Evolutionary conservation across 306 rosid genomes (phyloP), one percentile per base, ranked within the genome.

Genomic region (Medicago arabica): DNA sequence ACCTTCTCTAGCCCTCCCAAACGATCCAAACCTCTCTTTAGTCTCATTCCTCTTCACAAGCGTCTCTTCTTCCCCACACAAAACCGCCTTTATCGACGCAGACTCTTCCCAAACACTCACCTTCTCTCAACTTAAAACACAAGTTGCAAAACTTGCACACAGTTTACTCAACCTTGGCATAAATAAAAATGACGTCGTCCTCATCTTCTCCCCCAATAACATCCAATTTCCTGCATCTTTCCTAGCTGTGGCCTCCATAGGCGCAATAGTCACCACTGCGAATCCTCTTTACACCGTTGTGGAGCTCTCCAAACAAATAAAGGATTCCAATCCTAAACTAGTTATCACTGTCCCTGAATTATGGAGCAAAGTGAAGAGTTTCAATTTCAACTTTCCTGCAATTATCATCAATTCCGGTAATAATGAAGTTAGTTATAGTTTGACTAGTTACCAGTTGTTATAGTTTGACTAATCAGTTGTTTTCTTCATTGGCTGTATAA

Each of bases 291-390:
- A 83, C 86, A 89, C 96, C 0, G 84, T 85, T 9, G 10, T 66
- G 0, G 98, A 93, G 74, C 75, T 93, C 69, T 75, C 89, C n/a
- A 86, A 79, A 46, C 97, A 93, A 72, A 78, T 85, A 59, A 84
- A 78, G 5, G 96, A 93, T 51, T 88, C 87, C 28, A 89, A 84
- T 4, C 98, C 98, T n/a, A 89, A 88, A 51, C 83, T 93, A 6
- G 14, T 91, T 1, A 72, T 91, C 7, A 91, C 97, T 0, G 88
- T 88, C 7, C 81, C 89, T 4, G 88, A 90, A 34, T 51, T 89
- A 46, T 86, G 84, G 86, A 85, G 86, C 8, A 93, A 88, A 69
- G 88, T 83, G 3, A 81, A 84, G 77, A 61, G 17, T 19, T 84
- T 89, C 41, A 80, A 55, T 17, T 82, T 87, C 51, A 80, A 81